These are phyloP conservation scores for Hirsutella minnesotensis DNA, from an alignment of 2,329 filamentous ascomycete genomes.

Conservation along the genomic window DNA sequence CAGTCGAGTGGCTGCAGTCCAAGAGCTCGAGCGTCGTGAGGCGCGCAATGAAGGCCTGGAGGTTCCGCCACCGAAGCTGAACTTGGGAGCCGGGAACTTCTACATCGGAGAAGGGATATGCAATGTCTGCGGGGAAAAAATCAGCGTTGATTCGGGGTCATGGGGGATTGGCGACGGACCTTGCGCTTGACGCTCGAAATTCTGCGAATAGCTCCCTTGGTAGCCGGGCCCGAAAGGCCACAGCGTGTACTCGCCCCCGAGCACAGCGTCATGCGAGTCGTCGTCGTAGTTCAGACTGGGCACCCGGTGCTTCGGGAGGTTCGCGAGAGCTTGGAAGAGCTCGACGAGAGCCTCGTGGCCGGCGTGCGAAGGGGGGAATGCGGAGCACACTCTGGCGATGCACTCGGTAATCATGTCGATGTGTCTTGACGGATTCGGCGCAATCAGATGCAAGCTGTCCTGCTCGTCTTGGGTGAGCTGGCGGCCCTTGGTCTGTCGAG, in stretches of 20 bases:
- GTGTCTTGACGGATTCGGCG: conserved; percentile 4
- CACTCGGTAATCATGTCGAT: conserved; percentile 3
- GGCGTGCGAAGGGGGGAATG: conserved; percentile 3
- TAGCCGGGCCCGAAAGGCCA: conserved; percentile 4
- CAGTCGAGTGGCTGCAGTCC: conserved; percentile 5
- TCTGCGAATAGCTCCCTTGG: not conserved
- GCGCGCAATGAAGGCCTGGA: conserved; percentile 6
- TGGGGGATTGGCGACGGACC: not conserved
- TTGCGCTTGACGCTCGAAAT: conserved; percentile 3
- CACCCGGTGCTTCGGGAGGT: conserved; percentile 2
- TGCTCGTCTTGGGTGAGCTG: conserved; percentile 1
- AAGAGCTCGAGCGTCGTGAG: conserved; percentile 4
- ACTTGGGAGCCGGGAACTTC: conserved; percentile 3
- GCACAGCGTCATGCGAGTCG: not conserved
- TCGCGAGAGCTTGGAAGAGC: conserved; percentile 1
- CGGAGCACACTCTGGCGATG: conserved; percentile 5
- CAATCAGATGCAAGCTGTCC: conserved; percentile 1
- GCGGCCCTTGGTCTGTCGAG: conserved; percentile 1
- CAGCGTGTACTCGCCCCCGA: not conserved
- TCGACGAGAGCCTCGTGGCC: conserved; percentile 3
- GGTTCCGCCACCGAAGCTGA: conserved; percentile 6
- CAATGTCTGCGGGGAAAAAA: conserved; percentile 2
- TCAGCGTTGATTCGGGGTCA: not conserved
- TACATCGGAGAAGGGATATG: conserved; percentile 7
- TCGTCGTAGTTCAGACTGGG: conserved; percentile 3